Conservation (phyloP, 352 stramenopile species). For the Phytophthora pisi region DNA sequence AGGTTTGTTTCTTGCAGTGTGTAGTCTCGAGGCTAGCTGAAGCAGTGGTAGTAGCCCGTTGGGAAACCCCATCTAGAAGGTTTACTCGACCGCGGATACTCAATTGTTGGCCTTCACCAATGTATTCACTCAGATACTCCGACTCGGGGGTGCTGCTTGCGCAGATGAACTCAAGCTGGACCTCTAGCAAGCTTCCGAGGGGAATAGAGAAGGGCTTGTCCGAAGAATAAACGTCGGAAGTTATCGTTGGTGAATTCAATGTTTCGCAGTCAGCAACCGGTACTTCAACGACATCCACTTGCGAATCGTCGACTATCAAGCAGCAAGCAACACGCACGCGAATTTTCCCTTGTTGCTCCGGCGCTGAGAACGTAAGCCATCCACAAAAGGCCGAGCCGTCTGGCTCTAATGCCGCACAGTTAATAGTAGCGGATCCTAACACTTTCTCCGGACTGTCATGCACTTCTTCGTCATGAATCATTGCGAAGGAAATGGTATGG, state of each 20-base stretch:
- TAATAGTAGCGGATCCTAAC: neutral
- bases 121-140: slow-evolving; percentile 7
- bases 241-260: neutral
- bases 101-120: neutral
- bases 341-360: neutral
- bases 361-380: neutral
- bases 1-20: slow-evolving; percentile 23
- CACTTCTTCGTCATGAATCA: slow-evolving; percentile 1
- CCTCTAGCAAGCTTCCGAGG: slow-evolving; percentile 29
- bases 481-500: neutral
- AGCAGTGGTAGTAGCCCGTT: slow-evolving; percentile 12
- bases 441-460: neutral
- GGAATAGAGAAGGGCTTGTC: slow-evolving; percentile 4
- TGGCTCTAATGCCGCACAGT: neutral
- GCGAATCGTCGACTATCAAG: neutral
- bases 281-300: neutral
- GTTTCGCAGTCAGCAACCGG: neutral
- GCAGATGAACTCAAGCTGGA: slow-evolving; percentile 22
- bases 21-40: slow-evolving; percentile 1
- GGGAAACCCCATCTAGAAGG: slow-evolving; percentile 7
- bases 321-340: neutral
- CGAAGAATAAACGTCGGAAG: no score
- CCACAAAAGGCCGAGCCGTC: neutral
- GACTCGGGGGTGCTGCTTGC: neutral
- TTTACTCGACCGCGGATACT: slow-evolving; percentile 14